Conservation (phyloP, 2,329 filamentous ascomycete species). For the Penicillium aurantiogriseum region DNA sequence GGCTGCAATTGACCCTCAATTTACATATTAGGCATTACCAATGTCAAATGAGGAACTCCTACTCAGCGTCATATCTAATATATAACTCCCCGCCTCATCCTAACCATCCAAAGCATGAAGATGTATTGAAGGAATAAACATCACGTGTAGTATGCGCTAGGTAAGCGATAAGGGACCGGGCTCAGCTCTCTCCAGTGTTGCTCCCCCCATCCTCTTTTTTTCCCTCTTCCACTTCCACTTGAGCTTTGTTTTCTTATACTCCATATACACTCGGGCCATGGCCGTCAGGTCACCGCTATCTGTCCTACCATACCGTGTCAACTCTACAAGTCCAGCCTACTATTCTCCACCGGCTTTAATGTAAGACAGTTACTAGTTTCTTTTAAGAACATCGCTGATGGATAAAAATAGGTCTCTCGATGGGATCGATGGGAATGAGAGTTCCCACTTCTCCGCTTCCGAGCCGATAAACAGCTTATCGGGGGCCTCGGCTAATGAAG, state of each 20-base stretch:
- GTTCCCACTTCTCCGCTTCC: constrained; percentile 5
- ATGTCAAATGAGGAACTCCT: neutral
- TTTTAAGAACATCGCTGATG: constrained; percentile 7
- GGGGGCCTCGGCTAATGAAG: neutral
- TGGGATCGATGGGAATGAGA: constrained; percentile 6
- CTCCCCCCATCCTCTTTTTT: constrained; percentile 5
- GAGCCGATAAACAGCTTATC: constrained; percentile 5
- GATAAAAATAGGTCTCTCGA: constrained; percentile 16
- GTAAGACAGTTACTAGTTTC: constrained; percentile 15
- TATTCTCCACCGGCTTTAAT: constrained; percentile 19
- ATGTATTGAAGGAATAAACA: neutral
- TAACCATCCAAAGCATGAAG: neutral
- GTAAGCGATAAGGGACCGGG: constrained; percentile 8
- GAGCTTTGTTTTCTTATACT: neutral
- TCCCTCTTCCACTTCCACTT: constrained; percentile 2
- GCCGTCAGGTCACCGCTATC: constrained; percentile 31
- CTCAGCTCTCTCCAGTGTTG: constrained; percentile 3
- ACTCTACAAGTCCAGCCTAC: constrained; percentile 14
- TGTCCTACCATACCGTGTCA: constrained; percentile 21
- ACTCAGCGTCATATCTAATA: neutral
- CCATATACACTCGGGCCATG: constrained; percentile 21
- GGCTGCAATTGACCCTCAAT: neutral
- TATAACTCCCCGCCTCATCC: no score
- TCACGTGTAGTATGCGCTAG: constrained; percentile 12
- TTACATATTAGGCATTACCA: neutral